A percentile compares a stretch with the other conserved stretches of the same genome.
phyloP scores from a whole-genome alignment of 768 basidiomycete genomes.

The Royoungia palumana region DNA sequence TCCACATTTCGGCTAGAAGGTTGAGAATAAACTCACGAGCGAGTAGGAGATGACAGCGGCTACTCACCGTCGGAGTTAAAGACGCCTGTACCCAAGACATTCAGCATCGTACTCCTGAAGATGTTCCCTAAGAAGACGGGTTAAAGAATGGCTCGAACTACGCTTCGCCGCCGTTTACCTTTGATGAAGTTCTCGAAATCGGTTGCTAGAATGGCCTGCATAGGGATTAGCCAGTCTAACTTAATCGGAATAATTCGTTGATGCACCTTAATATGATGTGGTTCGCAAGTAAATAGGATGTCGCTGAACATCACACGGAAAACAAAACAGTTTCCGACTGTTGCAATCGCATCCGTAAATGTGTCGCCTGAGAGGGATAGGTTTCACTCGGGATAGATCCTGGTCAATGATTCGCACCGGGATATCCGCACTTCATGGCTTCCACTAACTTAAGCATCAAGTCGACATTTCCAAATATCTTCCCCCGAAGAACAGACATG shows the following conservation, averaged over 20 bases:
- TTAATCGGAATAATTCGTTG: neutral
- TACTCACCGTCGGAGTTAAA: slow-evolving; percentile 63
- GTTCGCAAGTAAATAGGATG: slow-evolving; percentile 45
- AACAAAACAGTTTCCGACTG: slow-evolving; percentile 44
- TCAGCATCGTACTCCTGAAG: slow-evolving; percentile 43
- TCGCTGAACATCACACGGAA: slow-evolving; percentile 45
- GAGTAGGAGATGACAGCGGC: neutral
- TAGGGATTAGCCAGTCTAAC: neutral
- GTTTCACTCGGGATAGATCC: neutral
- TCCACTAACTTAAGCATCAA: slow-evolving; percentile 35
- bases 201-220: slow-evolving; percentile 45
- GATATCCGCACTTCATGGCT: slow-evolving; percentile 44
- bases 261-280: slow-evolving; percentile 50
- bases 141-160: neutral
- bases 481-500: slow-evolving; percentile 38
- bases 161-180: slow-evolving; percentile 32
- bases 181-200: slow-evolving; percentile 60
- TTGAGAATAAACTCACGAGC: slow-evolving; percentile 10
- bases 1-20: slow-evolving; percentile 46
- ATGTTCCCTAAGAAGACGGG: slow-evolving; percentile 17
- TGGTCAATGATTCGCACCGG: slow-evolving; percentile 35
- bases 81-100: slow-evolving; percentile 59
- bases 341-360: slow-evolving; percentile 32
- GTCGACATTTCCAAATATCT: slow-evolving; percentile 45
- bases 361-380: slow-evolving; percentile 39